A percentile compares a stretch with the other conserved stretches of the same genome.
phyloP scores from a whole-genome alignment of 208 protist genomes.

The Trypanosoma melophagium region DNA sequence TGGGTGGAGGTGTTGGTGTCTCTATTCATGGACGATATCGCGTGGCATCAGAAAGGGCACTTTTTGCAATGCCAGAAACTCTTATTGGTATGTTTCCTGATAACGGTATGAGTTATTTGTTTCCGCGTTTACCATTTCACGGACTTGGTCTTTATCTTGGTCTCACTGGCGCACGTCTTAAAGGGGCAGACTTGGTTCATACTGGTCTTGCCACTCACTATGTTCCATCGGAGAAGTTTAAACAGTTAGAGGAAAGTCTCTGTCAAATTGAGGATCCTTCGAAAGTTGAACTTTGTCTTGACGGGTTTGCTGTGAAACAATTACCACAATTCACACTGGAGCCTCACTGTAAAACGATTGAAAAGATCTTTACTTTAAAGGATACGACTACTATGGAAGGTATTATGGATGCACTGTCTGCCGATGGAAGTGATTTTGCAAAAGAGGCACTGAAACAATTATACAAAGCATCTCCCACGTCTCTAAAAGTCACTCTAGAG shows the following conservation, averaged over 20 bases:
- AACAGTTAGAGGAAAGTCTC: slow-evolving; percentile 52
- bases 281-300: slow-evolving; percentile 46
- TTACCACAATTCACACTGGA: slow-evolving; percentile 48
- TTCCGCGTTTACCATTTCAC: slow-evolving; percentile 47
- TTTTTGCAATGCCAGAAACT: slow-evolving; percentile 87
- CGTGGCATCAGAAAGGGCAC: slow-evolving; percentile 74
- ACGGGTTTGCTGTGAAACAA: slow-evolving; percentile 32
- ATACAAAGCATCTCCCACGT: slow-evolving; percentile 45
- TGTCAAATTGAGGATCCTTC: slow-evolving; percentile 32
- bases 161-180: slow-evolving; percentile 69
- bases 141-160: slow-evolving; percentile 76
- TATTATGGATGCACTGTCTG: slow-evolving; percentile 35
- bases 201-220: slow-evolving; percentile 82
- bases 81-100: slow-evolving; percentile 84
- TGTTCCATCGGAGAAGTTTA: slow-evolving; percentile 51
- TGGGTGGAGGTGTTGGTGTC: slow-evolving; percentile 82
- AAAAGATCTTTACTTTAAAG: slow-evolving; percentile 35
- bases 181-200: slow-evolving; percentile 71
- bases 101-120: slow-evolving; percentile 65
- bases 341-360: slow-evolving; percentile 27
- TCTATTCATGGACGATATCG: slow-evolving; percentile 68
- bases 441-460: slow-evolving; percentile 30
- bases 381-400: slow-evolving; percentile 34
- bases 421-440: slow-evolving; percentile 31
- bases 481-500: slow-evolving; percentile 55